phyloP scores from a whole-genome alignment of 805 yeast species.

The Hanseniaspora thailandica region DNA sequence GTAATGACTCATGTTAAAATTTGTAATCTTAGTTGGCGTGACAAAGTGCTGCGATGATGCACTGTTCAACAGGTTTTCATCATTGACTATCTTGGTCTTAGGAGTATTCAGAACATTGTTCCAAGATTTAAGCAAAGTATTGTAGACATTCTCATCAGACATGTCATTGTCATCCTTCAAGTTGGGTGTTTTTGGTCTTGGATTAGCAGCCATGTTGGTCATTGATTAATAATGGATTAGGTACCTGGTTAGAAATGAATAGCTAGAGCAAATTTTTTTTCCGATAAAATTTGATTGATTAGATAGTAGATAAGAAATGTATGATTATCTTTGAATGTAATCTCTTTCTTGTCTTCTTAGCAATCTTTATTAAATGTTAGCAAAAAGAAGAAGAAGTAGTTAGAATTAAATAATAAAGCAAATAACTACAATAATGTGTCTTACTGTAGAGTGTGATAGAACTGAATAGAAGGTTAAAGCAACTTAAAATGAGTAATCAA shows the following conservation, averaged over 20 bases:
- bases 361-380: no score
- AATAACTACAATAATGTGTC: no score
- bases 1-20: not conserved
- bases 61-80: not conserved
- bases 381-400: no score
- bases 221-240: not conserved
- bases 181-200: slow-evolving; percentile 2
- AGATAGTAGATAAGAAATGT: no score
- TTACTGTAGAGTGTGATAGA: no score
- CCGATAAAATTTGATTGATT: not conserved
- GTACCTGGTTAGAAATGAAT: not conserved
- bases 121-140: slow-evolving; percentile 4
- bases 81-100: not conserved
- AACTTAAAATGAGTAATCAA: no score
- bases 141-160: slow-evolving; percentile 3
- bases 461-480: no score
- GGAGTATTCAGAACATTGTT: not conserved
- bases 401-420: no score
- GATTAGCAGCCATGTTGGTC: not conserved
- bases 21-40: slow-evolving; percentile 4
- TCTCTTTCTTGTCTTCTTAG: no score
- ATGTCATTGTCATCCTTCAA: not conserved
- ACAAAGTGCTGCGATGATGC: not conserved
- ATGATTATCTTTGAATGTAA: no score
- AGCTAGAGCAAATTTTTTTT: not conserved